Evolutionary conservation across 768 basidiomycete species (phyloP).

Genomic region (Gloeostereum incarnatum): DNA sequence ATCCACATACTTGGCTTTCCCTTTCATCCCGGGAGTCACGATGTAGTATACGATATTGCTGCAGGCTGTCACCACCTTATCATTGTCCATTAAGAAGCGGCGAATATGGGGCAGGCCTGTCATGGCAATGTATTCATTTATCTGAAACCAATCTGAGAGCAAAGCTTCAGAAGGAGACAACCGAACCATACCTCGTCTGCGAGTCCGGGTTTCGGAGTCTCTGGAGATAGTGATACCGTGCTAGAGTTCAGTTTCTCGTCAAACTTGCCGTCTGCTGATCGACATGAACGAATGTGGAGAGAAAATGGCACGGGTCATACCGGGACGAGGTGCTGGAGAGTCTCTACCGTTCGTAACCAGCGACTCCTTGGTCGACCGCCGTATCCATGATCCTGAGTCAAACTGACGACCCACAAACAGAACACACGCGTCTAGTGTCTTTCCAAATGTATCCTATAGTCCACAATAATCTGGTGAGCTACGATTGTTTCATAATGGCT

Average conservation of each 20-base stretch:
- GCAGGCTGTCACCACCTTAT: conserved; percentile 73
- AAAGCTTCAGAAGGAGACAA: not conserved
- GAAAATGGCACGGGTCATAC: conserved; percentile 20
- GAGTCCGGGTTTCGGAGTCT: conserved; percentile 30
- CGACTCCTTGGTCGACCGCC: conserved; percentile 56
- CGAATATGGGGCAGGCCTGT: conserved; percentile 68
- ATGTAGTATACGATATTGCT: conserved; percentile 81
- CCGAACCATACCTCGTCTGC: conserved; percentile 32
- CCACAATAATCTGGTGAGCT: not conserved
- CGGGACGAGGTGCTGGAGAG: conserved; percentile 52
- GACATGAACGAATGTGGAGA: not conserved
- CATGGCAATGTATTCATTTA: conserved; percentile 62
- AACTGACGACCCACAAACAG: conserved; percentile 62
- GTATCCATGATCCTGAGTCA: conserved; percentile 76
- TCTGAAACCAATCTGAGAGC: conserved; percentile 19
- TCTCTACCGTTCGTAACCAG: conserved; percentile 57
- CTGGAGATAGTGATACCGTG: conserved; percentile 24
- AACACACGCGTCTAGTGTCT: conserved; percentile 75
- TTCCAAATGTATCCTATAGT: conserved; percentile 69
- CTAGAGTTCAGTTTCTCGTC: conserved; percentile 54
- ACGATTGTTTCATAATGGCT: not conserved
- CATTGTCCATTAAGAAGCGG: conserved; percentile 73
- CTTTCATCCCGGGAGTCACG: conserved; percentile 71
- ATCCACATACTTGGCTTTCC: conserved; percentile 52
- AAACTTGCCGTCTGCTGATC: conserved; percentile 27